Percentiles rank a stretch among this genome's conserved stretches.
Evolutionary conservation across 139 green algal species (phyloP).

Genomic region (Zygnema circumcarinatum): DNA sequence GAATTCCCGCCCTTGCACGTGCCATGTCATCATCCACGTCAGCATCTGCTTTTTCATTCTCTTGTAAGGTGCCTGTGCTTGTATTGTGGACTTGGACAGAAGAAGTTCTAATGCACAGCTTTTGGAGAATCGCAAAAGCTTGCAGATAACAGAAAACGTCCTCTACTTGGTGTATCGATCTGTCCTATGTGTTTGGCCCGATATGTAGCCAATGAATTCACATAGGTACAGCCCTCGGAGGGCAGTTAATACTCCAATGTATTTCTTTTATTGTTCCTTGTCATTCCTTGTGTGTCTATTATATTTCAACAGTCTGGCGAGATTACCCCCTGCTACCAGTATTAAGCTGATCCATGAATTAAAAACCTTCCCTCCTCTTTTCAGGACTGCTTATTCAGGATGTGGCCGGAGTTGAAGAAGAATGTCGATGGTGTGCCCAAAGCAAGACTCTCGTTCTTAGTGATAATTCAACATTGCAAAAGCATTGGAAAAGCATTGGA

Average conservation of each 20-base stretch:
- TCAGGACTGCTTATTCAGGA: neutral
- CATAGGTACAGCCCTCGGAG: neutral
- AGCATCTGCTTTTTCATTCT: no score
- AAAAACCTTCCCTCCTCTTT: neutral
- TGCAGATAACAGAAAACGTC: neutral
- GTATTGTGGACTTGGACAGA: no score
- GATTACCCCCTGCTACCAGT: no score
- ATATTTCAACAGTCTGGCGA: no score
- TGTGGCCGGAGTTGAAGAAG: neutral
- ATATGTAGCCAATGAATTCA: neutral
- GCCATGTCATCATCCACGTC: no score
- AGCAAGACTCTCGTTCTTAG: constrained; percentile 6
- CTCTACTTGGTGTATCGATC: neutral
- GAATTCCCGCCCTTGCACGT: no score
- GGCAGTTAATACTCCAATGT: no score
- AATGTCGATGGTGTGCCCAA: constrained; percentile 13
- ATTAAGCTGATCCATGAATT: no score
- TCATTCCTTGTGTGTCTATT: no score
- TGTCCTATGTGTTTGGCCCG: neutral
- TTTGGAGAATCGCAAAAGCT: neutral
- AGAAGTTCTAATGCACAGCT: neutral
- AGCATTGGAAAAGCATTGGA: no score
- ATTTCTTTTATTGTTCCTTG: no score
- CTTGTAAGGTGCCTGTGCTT: no score
- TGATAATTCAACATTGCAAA: neutral